These are phyloP conservation scores for Alloteropsis angusta DNA, from an alignment of 202 grass and related monocot species.

Conservation along the genomic window DNA sequence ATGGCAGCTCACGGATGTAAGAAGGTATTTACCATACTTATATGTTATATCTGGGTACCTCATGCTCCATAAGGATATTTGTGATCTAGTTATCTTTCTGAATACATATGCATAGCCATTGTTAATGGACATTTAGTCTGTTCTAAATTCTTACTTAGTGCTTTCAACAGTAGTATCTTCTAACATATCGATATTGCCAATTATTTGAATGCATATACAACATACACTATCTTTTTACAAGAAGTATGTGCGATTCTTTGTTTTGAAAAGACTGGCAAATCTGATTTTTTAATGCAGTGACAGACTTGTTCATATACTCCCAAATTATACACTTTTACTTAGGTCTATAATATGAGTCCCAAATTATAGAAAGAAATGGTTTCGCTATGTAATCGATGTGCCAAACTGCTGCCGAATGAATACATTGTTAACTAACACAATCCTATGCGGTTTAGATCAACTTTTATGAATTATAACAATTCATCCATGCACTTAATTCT, in stretches of 20 bases:
- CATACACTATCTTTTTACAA: background rate
- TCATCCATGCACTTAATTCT: slow-evolving; percentile 1
- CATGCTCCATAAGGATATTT: background rate
- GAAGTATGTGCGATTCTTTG: background rate
- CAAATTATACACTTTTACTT: background rate
- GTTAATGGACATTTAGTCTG: background rate
- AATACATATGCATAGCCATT: slow-evolving; percentile 1
- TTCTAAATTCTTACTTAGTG: background rate
- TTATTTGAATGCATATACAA: background rate
- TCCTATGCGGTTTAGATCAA: background rate
- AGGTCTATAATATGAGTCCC: background rate
- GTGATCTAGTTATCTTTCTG: background rate
- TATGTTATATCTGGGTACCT: background rate
- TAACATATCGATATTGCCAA: background rate
- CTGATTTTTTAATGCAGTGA: background rate
- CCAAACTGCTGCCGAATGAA: background rate
- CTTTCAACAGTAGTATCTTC: background rate
- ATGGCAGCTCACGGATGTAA: slow-evolving; percentile 88
- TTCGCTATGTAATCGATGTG: background rate
- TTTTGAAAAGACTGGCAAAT: background rate
- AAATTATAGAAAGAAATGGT: background rate
- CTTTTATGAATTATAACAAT: background rate
- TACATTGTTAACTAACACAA: background rate
- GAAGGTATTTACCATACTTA: slow-evolving; percentile 50
- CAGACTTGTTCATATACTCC: background rate